A percentile compares a stretch with the other conserved stretches of the same genome.
These are phyloP conservation scores for Casuarina glauca DNA, from an alignment of 306 rosid species.

Conservation along the genomic window DNA sequence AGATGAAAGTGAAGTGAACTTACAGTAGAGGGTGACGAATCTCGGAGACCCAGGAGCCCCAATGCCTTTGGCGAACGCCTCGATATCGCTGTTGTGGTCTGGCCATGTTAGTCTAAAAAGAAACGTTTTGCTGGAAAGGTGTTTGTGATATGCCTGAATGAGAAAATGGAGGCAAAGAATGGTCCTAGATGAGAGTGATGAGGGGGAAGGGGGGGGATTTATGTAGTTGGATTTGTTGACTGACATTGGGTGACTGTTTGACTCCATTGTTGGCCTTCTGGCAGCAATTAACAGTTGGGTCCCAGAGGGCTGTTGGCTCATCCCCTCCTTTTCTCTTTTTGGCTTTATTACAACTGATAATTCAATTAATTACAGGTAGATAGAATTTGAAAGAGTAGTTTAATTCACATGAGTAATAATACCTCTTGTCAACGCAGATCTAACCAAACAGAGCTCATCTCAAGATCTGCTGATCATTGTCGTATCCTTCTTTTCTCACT, in stretches of 20 bases:
- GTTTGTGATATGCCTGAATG: conserved; percentile 38
- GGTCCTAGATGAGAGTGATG: conserved; percentile 4
- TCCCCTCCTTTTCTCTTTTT: conserved; percentile 27
- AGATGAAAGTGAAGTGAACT: conserved; percentile 26
- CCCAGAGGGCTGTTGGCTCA: conserved; percentile 45
- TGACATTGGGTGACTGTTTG: conserved; percentile 7
- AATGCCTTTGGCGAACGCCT: conserved; percentile 98
- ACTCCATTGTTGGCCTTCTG: conserved; percentile 31
- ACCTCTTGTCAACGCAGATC: neutral
- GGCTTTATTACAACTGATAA: conserved; percentile 29
- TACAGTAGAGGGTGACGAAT: conserved; percentile 95
- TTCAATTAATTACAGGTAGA: conserved; percentile 10
- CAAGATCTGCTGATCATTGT: neutral
- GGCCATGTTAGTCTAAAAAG: conserved; percentile 57
- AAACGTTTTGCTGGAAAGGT: conserved; percentile 39
- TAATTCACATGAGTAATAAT: conserved; percentile 46
- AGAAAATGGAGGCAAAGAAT: neutral
- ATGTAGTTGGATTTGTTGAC: conserved; percentile 50
- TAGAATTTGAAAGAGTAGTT: conserved; percentile 39
- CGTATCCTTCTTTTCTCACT: neutral
- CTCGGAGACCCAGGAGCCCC: conserved; percentile 99
- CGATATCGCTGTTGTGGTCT: conserved; percentile 93
- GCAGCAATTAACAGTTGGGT: conserved; percentile 54
- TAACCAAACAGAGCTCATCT: neutral
- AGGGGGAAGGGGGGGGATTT: conserved; percentile 39